Conservation (phyloP, 306 rosid genomes). For the Oxytropis ochrocephala region DNA sequence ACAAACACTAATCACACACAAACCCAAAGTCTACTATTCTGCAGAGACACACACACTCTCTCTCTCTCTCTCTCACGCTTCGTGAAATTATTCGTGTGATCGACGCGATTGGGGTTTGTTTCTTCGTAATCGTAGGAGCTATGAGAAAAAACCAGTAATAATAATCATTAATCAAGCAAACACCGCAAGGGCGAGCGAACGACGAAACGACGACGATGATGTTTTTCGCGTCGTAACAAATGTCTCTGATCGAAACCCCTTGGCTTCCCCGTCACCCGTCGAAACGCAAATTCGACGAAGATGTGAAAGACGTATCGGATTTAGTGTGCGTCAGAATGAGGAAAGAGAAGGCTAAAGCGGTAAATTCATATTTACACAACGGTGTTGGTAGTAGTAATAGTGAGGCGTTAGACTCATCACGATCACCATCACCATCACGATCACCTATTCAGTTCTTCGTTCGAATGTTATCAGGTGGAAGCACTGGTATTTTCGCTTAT, state of each 20-base stretch:
- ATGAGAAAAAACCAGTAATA: too few relatives aligned
- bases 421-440: neutral
- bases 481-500: constrained; percentile 54
- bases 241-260: constrained; percentile 59
- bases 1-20: too few relatives aligned
- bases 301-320: constrained; percentile 32
- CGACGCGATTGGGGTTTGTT: too few relatives aligned
- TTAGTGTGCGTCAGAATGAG: constrained; percentile 62
- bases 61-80: too few relatives aligned
- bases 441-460: constrained; percentile 60
- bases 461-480: constrained; percentile 46
- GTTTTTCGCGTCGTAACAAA: constrained; percentile 37
- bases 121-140: neutral
- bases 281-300: constrained; percentile 67
- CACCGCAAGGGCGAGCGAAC: too few relatives aligned
- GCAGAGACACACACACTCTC: too few relatives aligned
- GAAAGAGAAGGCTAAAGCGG: constrained; percentile 47
- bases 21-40: too few relatives aligned
- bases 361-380: constrained; percentile 7
- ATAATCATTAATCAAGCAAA: too few relatives aligned
- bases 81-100: too few relatives aligned
- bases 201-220: neutral
- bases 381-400: neutral
- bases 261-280: constrained; percentile 41
- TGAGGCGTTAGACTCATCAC: neutral